Evolutionary conservation across 441 rosid genomes (phyloP), one percentile per base, ranked within the genome.

Genomic region (Erodium chrysanthum): DNA sequence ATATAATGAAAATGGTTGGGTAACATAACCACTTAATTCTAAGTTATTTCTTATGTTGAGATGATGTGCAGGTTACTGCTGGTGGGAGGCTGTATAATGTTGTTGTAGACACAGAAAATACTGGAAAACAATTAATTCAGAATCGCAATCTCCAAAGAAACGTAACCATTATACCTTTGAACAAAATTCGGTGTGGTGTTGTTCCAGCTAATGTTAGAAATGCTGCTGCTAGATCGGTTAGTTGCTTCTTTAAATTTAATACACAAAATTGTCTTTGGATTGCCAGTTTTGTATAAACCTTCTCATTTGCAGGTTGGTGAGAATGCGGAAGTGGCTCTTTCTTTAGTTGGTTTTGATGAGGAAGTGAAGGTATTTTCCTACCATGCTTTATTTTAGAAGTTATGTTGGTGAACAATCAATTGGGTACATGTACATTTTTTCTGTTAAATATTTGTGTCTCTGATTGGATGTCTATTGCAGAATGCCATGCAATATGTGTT

Each of bases 61-160:
- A 73, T 67, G 17, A 23, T 69, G 76, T 77, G 72, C 78, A 91
- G 99, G 99, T 92, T 22, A 85, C 94, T 73, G 99, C 96, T 60
- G 99, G 99, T 69, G 96, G 96, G 42, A 94, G 88, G 84, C 75
- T 94, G 75, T 91, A 71, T 78, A 85, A 91, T 85, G 94, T 91
- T 72, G 93, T 91, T 71, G 96, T 94, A 59, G 97, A 94, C 84
- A 78, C 90, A 18, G 97, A 94, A 82, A 86, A 79, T 74, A 94
- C 96, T 14, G 97, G 96, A 66, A 94, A 94, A 66, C 94, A 86
- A 76, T 89, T 94, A 68, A 93, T 94, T 83, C 88, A 91, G 80
- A 87, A 91, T 68, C 97, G 99, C 66, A 88, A 87, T 71, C 96
- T 91, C 64, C 87, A 85, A 70, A 90, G 94, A 79, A 85, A 97